Evolutionary conservation across 1,139 yeast species (phyloP).

Genomic region (Candida sp.): DNA sequence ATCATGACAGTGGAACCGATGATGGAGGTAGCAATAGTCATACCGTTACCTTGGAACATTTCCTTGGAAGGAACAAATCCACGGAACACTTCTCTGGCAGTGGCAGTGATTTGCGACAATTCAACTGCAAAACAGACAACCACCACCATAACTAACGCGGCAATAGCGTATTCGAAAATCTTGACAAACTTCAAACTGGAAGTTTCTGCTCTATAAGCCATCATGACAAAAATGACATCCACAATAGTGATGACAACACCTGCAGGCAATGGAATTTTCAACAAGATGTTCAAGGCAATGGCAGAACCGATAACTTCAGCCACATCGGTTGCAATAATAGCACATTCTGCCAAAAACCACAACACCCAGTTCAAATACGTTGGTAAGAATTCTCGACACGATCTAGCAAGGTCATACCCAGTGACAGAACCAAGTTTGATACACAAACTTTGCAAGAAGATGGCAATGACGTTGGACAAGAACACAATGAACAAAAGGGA

Average conservation of each 20-base stretch:
- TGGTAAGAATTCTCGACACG: slow-evolving; percentile 68
- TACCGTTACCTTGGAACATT: slow-evolving; percentile 65
- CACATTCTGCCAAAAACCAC: slow-evolving; percentile 77
- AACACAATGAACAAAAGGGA: slow-evolving; percentile 69
- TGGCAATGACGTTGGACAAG: slow-evolving; percentile 71
- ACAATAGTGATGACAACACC: slow-evolving; percentile 75
- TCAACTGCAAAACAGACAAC: slow-evolving; percentile 76
- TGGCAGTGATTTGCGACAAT: slow-evolving; percentile 56
- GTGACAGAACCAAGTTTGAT: slow-evolving; percentile 82
- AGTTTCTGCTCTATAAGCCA: slow-evolving; percentile 76
- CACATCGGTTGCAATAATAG: slow-evolving; percentile 83
- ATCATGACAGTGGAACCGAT: slow-evolving; percentile 89
- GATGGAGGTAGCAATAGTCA: slow-evolving; percentile 77
- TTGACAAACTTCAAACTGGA: slow-evolving; percentile 66
- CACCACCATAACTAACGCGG: slow-evolving; percentile 67
- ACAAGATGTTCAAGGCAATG: slow-evolving; percentile 72
- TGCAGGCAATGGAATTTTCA: slow-evolving; percentile 74
- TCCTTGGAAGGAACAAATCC: slow-evolving; percentile 74
- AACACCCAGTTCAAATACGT: slow-evolving; percentile 57
- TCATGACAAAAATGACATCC: slow-evolving; percentile 74
- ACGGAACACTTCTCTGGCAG: slow-evolving; percentile 57
- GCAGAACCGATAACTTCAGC: slow-evolving; percentile 94
- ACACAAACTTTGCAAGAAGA: slow-evolving; percentile 73
- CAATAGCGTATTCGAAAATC: slow-evolving; percentile 69
- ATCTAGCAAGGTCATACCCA: slow-evolving; percentile 75